Base-by-base conservation (phyloP, 306 rosid species). In the Herpetospermum pedunculosum region DNA sequence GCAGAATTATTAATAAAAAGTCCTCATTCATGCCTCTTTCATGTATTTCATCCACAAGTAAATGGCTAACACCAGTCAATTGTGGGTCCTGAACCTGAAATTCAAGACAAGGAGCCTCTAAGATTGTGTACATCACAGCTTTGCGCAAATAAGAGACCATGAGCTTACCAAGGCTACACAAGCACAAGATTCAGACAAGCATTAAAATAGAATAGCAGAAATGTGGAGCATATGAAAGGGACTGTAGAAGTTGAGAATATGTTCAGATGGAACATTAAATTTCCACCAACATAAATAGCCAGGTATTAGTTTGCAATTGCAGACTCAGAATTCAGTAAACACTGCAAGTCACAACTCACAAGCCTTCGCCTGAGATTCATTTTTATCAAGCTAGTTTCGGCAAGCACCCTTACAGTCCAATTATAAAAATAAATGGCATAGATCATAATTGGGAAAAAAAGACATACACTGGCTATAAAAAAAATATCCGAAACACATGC, bases 11-110 rank as follows among this genome's bases (percentile, higher is more conserved):
- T 59, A 94, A 80, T 76, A 94, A 62, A 58, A 94, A 91, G 82
- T 94, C 98, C 78, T 94, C 98, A 73, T 94, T 89, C 91, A 94
- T 94, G 86, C 98, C 98, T 81, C 98, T 91, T 88, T 94, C 98
- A 85, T 91, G 98, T 82, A 94, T 91, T 88, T 91, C 98, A 84
- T 94, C 98, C 77, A 91, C 97, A 67, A 94, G 81, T 87, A 94
- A 85, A 87, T 94, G 97, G 83, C 96, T 91, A 76, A 89, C 86
- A 43, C 96, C 97, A 50, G 84, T 88, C 77, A 94, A 79, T 69
- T 83, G 70, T 28, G 97, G 97, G 83, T 94, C 98, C 77, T 91
- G 92, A 60, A 91, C 94, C 98, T 94, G 87, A 63, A 82, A 47
- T 75, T 65, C 71, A 80, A 84, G 73, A 67, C 44, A 74, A 79